Percentiles rank a stretch among this genome's conserved stretches.
phyloP scores from a whole-genome alignment of 257 asterid species.

The Cordia subcordata region DNA sequence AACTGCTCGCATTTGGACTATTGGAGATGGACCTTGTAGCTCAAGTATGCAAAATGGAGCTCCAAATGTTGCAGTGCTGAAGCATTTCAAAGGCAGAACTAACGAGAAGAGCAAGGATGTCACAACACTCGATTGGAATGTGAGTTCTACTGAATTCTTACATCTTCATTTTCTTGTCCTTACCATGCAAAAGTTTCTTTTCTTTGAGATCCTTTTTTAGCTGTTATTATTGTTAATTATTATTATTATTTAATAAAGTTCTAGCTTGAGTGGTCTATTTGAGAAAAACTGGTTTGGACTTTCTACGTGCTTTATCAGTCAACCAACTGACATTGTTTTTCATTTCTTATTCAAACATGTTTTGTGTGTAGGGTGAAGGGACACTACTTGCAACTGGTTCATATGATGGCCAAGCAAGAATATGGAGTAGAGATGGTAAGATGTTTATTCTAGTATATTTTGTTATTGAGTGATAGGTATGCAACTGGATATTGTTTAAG shows the following conservation, averaged over 20 bases:
- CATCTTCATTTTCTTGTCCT: background rate
- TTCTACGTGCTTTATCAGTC: background rate
- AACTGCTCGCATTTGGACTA: constrained; percentile 92
- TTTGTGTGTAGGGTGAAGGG: constrained; percentile 66
- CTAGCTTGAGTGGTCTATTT: constrained; percentile 1
- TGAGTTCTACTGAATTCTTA: constrained; percentile 25
- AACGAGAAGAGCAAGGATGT: constrained; percentile 98
- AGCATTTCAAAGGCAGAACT: constrained; percentile 84
- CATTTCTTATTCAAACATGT: constrained; percentile 7
- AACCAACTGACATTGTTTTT: background rate
- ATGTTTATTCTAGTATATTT: constrained; percentile 10
- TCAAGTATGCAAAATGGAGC: constrained; percentile 62
- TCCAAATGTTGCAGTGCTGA: constrained; percentile 51
- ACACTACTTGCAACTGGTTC: constrained; percentile 95
- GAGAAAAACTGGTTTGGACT: background rate
- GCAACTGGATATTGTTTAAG: background rate
- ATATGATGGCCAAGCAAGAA: constrained; percentile 98
- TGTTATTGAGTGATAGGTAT: background rate
- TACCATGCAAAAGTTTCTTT: background rate
- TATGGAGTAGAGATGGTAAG: constrained; percentile 91
- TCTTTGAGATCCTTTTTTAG: constrained; percentile 1
- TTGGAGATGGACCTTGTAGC: constrained; percentile 60
- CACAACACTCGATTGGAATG: constrained; percentile 99
- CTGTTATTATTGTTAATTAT: constrained; percentile 6
- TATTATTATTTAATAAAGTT: constrained; percentile 9